These are phyloP conservation scores for Microcos paniculata DNA, from an alignment of 345 rosid species.

Conservation along the genomic window DNA sequence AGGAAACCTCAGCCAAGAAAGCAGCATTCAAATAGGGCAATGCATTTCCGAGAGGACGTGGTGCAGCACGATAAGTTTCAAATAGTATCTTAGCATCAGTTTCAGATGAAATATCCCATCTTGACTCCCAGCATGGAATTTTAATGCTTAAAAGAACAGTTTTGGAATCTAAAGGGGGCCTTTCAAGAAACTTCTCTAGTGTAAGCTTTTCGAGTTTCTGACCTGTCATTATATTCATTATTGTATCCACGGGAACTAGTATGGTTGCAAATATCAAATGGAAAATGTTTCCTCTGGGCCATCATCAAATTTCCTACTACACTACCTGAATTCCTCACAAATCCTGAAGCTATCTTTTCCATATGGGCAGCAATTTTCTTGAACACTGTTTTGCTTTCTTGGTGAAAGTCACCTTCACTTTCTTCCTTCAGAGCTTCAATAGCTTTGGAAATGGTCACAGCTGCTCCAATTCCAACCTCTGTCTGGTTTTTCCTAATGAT, in stretches of 20 bases:
- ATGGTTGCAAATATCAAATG: constrained; percentile 81
- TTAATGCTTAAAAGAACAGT: constrained; percentile 48
- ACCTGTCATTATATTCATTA: constrained; percentile 34
- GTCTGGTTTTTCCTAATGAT: constrained; percentile 38
- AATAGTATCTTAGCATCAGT: constrained; percentile 36
- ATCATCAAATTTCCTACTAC: constrained; percentile 76
- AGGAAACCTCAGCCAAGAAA: constrained; percentile 58
- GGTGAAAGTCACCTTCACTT: constrained; percentile 11
- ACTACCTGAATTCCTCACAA: constrained; percentile 65
- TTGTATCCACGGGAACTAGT: constrained; percentile 60
- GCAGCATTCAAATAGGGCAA: constrained; percentile 76
- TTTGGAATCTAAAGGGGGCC: constrained; percentile 51
- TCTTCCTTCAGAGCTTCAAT: constrained; percentile 56
- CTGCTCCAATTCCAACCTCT: constrained; percentile 68
- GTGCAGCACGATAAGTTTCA: constrained; percentile 80
- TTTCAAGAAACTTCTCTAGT: constrained; percentile 56
- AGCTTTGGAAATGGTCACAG: constrained; percentile 64
- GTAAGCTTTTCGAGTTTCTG: constrained; percentile 30
- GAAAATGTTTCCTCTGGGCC: constrained; percentile 71
- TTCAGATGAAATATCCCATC: constrained; percentile 18
- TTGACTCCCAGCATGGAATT: constrained; percentile 39
- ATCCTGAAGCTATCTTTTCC: constrained; percentile 63
- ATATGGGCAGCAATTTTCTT: constrained; percentile 55
- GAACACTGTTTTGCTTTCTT: constrained; percentile 25
- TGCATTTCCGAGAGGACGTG: constrained; percentile 75